Conservation (phyloP, 192 early-diverging fungal species). For the Entrophospora sp. region DNA sequence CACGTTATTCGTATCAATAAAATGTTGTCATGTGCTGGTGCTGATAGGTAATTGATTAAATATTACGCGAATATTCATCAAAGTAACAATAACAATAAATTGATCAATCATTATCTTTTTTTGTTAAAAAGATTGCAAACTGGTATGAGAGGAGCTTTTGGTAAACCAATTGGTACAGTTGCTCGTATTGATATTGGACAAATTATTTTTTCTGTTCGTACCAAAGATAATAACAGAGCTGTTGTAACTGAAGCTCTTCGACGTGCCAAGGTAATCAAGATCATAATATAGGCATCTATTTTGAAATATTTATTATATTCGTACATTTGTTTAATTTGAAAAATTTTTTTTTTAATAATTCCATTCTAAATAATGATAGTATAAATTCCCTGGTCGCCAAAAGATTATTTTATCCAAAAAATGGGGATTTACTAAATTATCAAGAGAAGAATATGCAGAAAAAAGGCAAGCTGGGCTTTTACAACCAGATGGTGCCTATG, state of each 20-base stretch:
- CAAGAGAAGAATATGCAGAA: conserved; percentile 81
- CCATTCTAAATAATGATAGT: conserved; percentile 39
- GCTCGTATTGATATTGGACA: conserved; percentile 99
- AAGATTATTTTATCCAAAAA: conserved; percentile 99
- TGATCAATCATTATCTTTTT: neutral
- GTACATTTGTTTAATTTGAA: neutral
- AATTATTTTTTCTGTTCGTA: conserved; percentile 91
- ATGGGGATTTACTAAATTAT: conserved; percentile 99
- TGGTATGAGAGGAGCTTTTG: conserved; percentile 99
- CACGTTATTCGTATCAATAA: conserved; percentile 99
- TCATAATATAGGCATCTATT: neutral
- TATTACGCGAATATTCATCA: no score
- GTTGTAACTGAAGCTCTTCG: conserved; percentile 76
- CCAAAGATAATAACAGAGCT: conserved; percentile 90
- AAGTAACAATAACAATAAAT: neutral
- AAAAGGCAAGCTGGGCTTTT: conserved; percentile 67
- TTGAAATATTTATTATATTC: neutral
- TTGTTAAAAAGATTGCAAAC: conserved; percentile 68
- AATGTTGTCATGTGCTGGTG: conserved; percentile 99
- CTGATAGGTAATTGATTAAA: conserved; percentile 71
- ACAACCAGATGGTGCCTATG: conserved; percentile 88
- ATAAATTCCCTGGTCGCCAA: conserved; percentile 99
- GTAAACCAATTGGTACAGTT: conserved; percentile 90
- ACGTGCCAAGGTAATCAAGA: conserved; percentile 25
- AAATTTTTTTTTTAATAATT: neutral